Base-by-base conservation (phyloP, 768 basidiomycete genomes). In the Suillus tomentosus region DNA sequence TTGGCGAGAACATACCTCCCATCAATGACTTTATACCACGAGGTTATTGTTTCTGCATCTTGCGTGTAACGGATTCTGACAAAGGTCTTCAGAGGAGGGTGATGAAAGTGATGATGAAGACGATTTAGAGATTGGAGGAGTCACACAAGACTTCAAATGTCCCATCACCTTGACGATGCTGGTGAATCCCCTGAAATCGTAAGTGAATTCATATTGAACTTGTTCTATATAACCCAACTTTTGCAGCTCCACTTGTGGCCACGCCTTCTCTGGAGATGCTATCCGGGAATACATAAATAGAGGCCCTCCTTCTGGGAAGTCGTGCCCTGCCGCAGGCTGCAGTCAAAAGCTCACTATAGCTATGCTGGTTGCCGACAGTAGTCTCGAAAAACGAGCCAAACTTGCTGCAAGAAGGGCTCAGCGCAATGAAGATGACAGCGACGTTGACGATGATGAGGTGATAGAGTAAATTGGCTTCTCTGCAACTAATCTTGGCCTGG, bases 111-210 rank as follows among this genome's bases (percentile, higher is more conserved):
- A 92, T 63, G 88, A 88, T 60, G 95, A 96, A 39, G 92, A 95
- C 60, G 96, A 97, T 14, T 76, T 99, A 39, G 90, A 95, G 76
- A 80, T 96, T 58, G 96, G 96, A 60, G 95, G 94, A 31, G 83
- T 88, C 36, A 90, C 88, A 7, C 91, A 92, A 71, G 88, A 87
- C 69, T 94, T 88, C 80, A 89, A 86, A 62, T 96, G 95, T 68
- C 95, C 95, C 2, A 78, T 99, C 58, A 87, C 90, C 1, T 79
- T 95, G 51, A 83, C 79, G 3, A 73, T 82, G 15, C 81, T 94
- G 45, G 81, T 81, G 24, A 81, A 96, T 59, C 94, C 96, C 2
- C 79, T 92, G 64, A 94, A 90, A 4, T 94, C 92, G 95, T 96
- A 72, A 62, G 90, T 70, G 39, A 54, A n/a, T 53, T 57, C 56